Base-by-base conservation (phyloP, 1,284 basidiomycete species). In the Austroboletus niveus region DNA sequence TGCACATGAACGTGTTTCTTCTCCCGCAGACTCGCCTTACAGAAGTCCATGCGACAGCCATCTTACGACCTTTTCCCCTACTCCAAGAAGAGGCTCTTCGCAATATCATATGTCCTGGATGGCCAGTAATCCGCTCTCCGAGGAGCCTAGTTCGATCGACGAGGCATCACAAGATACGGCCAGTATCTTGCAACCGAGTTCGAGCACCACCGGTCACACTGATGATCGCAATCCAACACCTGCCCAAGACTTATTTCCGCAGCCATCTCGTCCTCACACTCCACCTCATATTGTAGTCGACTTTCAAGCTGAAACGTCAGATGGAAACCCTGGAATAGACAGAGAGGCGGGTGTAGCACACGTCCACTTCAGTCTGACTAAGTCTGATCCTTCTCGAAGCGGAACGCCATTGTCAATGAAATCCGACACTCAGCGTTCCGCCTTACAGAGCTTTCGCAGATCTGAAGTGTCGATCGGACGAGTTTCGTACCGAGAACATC, bases 401-500 rank as follows among this genome's bases (percentile, higher is more conserved):
- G 29, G 24, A 32, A 52, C 56, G 8, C 51, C 56, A 5, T 22
- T 27, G 20, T 65, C 58, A 31, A 20, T 27, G 10, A 54, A 39
- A 17, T 61, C 60, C 22, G 58, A 3, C 11, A 2, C 65, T 12
- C 53, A 36, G 34, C 3, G 11, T 1, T 60, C 62, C 1, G 12
- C 27, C 12, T 59, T 65, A 14, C 55, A 42, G 30, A 52, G 11
- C 7, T 64, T 66, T 11, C 24, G 1, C 11, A 38, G 35, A 31
- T 62, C 66, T 55, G 36, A 42, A 44, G 41, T 29, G 15, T 62
- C 64, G 4, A 15, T n/a, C 5, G 64, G 63, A 5, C 58, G 63
- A 31, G 45, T 53, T 1, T 66, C 61, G 11, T 66, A 66, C 47
- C 63, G 63, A 41, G 49, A 45, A 8, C 46, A 70, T 48, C 59